These are phyloP conservation scores for Tephrocybe sp. DNA, from an alignment of 768 basidiomycete genomes.

Conservation along the genomic window DNA sequence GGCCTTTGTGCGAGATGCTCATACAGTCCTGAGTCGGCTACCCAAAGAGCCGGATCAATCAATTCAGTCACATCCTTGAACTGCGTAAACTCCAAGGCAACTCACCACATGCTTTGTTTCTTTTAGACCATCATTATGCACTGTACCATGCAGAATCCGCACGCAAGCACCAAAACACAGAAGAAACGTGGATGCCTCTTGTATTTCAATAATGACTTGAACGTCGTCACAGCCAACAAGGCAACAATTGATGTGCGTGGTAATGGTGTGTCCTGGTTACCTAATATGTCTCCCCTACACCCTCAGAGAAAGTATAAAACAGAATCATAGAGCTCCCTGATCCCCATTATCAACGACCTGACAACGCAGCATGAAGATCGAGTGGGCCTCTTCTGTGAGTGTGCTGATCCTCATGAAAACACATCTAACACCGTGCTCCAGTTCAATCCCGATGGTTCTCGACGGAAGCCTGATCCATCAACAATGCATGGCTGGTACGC, in stretches of 20 bases:
- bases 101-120: background rate
- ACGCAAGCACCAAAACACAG: background rate
- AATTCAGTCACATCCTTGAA: too few species aligned
- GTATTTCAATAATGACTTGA: background rate
- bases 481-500: constrained; percentile 75
- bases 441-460: constrained; percentile 43
- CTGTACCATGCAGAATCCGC: background rate
- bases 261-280: constrained; percentile 14
- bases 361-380: constrained; percentile 44
- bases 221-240: background rate
- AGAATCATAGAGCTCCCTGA: background rate
- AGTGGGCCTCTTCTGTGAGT: constrained; percentile 51
- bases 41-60: constrained; percentile 1
- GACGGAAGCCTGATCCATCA: constrained; percentile 48
- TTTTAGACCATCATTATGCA: background rate
- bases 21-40: background rate
- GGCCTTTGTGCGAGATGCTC: too few species aligned
- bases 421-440: constrained; percentile 15
- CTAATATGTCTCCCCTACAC: constrained; percentile 11
- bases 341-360: constrained; percentile 6
- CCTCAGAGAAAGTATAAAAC: constrained; percentile 11
- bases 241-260: constrained; percentile 11
- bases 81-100: too few species aligned
- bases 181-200: background rate
- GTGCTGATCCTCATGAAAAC: constrained; percentile 5